Evolutionary conservation across 192 early-diverging fungal genomes (phyloP), one percentile per base, ranked within the genome.

Genomic region (Allomyces macrogynus): DNA sequence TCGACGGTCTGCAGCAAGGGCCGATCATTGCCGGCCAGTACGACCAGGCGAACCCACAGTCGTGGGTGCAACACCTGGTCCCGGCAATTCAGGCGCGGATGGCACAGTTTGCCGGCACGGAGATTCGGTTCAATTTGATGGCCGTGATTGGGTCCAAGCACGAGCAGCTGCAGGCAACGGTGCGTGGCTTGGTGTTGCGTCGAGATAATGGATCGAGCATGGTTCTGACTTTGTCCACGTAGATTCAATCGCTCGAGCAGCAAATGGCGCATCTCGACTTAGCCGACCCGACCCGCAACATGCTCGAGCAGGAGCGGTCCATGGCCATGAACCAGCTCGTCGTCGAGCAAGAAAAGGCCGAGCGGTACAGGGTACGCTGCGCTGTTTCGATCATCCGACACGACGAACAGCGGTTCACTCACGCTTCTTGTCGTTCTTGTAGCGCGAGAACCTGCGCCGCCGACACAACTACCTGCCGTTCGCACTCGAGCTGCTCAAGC

Each of bases 51-150:
- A 40, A 40, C 32, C 32, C 32, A 8, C 32, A 40, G 32, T 40
- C 32, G 32, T 40, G 32, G 32, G 72, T 83, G 23, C 71, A 74
- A 18, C 74, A 79, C 26, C 85, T 79, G 4, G 78, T 80, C 7
- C 74, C 71, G 27, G 85, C 87, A 5, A 87, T 90, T 60, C 77
- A 85, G 71, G 68, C 71, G 43, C 79, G 88, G 10, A 89, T 90
- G 82, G 71, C 70, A 11, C 76, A 75, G 49, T 78, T 73, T 54
- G 71, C 69, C 43, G 62, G 84, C 61, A 72, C 73, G 9, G 88
- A 90, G 70, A 84, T 89, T 62, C 77, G 86, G 42, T 90, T 89
- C 64, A 90, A 86, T 64, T 68, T 90, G 66, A 84, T 90, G 86
- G 87, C 88, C 0, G 75, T 90, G 8, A 85, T 84, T 10, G 77